Conservation (phyloP, 2,329 filamentous ascomycete genomes). For the Canariomyces notabilis region DNA sequence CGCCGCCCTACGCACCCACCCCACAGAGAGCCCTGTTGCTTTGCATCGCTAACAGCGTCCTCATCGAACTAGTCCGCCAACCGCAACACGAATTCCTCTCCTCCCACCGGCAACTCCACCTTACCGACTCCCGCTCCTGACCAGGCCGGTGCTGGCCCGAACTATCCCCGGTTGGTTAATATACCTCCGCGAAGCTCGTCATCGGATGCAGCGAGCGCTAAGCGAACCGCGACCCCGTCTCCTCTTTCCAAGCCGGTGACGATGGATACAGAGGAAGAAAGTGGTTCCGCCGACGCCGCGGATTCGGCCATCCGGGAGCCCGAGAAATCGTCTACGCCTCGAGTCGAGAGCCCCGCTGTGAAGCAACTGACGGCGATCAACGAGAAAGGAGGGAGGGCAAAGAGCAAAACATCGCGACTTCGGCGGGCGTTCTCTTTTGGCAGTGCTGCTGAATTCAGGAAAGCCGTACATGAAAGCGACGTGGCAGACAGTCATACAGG, state of each 20-base stretch:
- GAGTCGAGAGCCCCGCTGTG: slow-evolving; percentile 63
- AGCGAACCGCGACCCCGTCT: slow-evolving; percentile 63
- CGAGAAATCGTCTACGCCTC: slow-evolving; percentile 30
- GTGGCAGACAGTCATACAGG: slow-evolving; percentile 36
- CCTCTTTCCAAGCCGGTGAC: slow-evolving; percentile 68
- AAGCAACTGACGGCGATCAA: slow-evolving; percentile 84
- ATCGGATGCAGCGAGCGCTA: slow-evolving; percentile 52
- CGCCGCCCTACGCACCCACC: slow-evolving; percentile 36
- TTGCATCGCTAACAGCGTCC: slow-evolving; percentile 40
- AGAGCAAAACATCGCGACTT: slow-evolving; percentile 80
- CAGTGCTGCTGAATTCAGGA: slow-evolving; percentile 83
- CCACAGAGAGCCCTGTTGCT: slow-evolving; percentile 25
- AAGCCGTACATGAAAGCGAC: slow-evolving; percentile 59
- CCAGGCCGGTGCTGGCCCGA: slow-evolving; percentile 44
- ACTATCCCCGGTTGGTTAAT: slow-evolving; percentile 51
- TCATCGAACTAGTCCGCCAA: slow-evolving; percentile 49
- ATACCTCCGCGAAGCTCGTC: slow-evolving; percentile 60
- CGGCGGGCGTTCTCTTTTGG: slow-evolving; percentile 94
- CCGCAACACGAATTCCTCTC: slow-evolving; percentile 49
- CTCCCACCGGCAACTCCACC: slow-evolving; percentile 51
- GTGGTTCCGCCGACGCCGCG: slow-evolving; percentile 26
- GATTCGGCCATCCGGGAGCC: slow-evolving; percentile 26
- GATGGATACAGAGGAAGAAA: slow-evolving; percentile 50
- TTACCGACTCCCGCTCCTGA: slow-evolving; percentile 40
- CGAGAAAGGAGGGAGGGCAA: slow-evolving; percentile 70